Evolutionary conservation across 495 filamentous ascomycete species (phyloP).

Genomic region (Penicillium waksmanii): DNA sequence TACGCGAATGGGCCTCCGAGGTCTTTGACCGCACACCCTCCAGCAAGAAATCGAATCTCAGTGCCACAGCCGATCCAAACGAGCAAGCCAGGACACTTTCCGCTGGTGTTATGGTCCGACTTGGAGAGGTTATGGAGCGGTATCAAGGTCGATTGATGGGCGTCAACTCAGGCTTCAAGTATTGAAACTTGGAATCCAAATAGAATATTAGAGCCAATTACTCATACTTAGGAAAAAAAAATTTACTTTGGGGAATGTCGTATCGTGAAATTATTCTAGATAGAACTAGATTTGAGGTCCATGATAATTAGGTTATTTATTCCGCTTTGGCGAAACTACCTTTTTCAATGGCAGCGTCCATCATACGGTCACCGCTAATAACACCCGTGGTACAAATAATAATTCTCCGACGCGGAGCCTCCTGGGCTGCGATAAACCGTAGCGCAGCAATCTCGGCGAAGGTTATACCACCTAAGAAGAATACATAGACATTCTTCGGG

Average conservation of each 20-base stretch:
- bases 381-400: conserved; percentile 91
- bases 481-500: conserved; percentile 86
- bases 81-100: conserved; percentile 59
- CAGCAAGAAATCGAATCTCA: conserved; percentile 6
- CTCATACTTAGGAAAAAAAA: no score
- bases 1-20: conserved; percentile 52
- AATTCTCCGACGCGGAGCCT: conserved; percentile 82
- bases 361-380: conserved; percentile 86
- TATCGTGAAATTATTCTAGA: conserved; percentile 22
- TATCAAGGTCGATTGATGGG: conserved; percentile 67
- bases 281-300: conserved; percentile 7
- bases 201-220: no score
- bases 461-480: conserved; percentile 92
- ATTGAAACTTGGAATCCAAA: conserved; percentile 24
- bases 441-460: conserved; percentile 96
- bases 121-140: conserved; percentile 78
- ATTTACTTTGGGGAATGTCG: conserved; percentile 1
- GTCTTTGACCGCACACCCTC: conserved; percentile 65
- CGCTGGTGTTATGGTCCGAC: conserved; percentile 79
- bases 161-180: conserved; percentile 52
- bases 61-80: conserved; percentile 52
- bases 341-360: conserved; percentile 84
- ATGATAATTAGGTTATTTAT: conserved; percentile 12
- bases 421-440: conserved; percentile 84
- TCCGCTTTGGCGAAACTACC: conserved; percentile 56